Conservation (phyloP, 768 basidiomycete genomes). For the Mrakia gelida region DNA sequence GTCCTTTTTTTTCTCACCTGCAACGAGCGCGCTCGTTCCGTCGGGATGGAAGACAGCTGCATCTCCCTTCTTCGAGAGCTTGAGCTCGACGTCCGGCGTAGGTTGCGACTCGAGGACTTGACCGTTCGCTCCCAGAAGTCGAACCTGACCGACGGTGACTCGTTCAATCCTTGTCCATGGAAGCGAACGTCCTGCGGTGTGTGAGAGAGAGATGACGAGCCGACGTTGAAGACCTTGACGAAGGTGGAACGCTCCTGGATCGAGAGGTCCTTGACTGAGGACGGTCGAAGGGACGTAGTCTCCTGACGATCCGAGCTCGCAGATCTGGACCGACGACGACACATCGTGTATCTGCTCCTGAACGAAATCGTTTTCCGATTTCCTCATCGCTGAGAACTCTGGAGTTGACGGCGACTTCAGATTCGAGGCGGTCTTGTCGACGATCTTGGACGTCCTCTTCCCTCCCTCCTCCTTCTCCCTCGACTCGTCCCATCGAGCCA, state of each 20-base stretch:
- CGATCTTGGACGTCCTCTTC: slow-evolving; percentile 19
- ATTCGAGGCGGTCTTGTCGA: background rate
- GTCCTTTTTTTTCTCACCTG: background rate
- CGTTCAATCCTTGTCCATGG: slow-evolving; percentile 78
- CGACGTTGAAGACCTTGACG: slow-evolving; percentile 92
- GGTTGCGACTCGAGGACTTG: slow-evolving; percentile 41
- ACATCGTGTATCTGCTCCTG: slow-evolving; percentile 84
- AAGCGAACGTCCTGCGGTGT: slow-evolving; percentile 82
- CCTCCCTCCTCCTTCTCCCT: slow-evolving; percentile 52
- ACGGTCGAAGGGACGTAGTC: slow-evolving; percentile 80
- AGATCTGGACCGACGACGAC: slow-evolving; percentile 78
- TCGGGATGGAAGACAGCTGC: slow-evolving; percentile 51
- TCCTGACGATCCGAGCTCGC: slow-evolving; percentile 80
- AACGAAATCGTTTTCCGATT: slow-evolving; percentile 88
- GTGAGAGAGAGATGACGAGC: slow-evolving; percentile 67
- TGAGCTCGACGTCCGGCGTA: slow-evolving; percentile 58
- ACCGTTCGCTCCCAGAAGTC: slow-evolving; percentile 78
- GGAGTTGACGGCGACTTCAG: background rate
- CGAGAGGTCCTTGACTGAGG: slow-evolving; percentile 64
- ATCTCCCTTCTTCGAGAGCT: slow-evolving; percentile 53
- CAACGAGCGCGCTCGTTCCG: slow-evolving; percentile 6
- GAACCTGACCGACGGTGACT: slow-evolving; percentile 74
- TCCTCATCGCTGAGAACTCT: slow-evolving; percentile 60
- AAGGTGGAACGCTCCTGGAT: slow-evolving; percentile 78
- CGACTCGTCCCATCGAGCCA: slow-evolving; percentile 92